Conservation (phyloP, 192 early-diverging fungal genomes). For the Gamsiella multidivaricata region DNA sequence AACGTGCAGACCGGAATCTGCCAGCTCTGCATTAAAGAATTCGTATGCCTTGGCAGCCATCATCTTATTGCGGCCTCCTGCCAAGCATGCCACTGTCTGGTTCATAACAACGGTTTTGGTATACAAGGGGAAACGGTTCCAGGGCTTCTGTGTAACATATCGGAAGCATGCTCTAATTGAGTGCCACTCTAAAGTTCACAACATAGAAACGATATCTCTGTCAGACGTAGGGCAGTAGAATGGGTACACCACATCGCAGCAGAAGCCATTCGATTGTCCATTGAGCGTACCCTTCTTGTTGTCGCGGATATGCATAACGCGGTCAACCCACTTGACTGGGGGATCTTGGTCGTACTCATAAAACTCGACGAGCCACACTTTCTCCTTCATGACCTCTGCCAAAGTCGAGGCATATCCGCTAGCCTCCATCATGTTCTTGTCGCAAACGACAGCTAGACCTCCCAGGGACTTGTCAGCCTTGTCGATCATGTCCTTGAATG, state of each 20-base stretch:
- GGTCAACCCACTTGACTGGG: conserved; percentile 80
- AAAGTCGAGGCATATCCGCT: conserved; percentile 84
- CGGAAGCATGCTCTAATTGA: conserved; percentile 88
- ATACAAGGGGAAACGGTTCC: conserved; percentile 85
- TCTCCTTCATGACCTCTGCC: conserved; percentile 80
- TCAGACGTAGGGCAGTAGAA: background rate
- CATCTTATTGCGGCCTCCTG: conserved; percentile 92
- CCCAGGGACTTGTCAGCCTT: conserved; percentile 71
- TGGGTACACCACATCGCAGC: too few species aligned
- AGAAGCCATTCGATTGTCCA: too few species aligned
- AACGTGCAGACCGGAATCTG: conserved; percentile 74
- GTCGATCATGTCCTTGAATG: conserved; percentile 77
- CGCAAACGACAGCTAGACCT: conserved; percentile 85
- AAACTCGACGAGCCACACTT: conserved; percentile 84
- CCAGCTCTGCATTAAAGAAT: conserved; percentile 83
- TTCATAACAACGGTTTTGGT: conserved; percentile 84
- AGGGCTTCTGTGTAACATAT: conserved; percentile 91
- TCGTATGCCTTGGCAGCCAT: conserved; percentile 91
- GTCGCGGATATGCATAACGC: conserved; percentile 78
- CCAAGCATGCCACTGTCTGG: conserved; percentile 83
- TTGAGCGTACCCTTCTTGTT: conserved; percentile 58
- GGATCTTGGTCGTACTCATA: conserved; percentile 78
- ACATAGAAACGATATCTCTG: background rate
- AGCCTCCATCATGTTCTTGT: conserved; percentile 92
- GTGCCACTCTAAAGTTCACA: conserved; percentile 70